phyloP scores from a whole-genome alignment of 331 rosid species.

The Malus hybrid region DNA sequence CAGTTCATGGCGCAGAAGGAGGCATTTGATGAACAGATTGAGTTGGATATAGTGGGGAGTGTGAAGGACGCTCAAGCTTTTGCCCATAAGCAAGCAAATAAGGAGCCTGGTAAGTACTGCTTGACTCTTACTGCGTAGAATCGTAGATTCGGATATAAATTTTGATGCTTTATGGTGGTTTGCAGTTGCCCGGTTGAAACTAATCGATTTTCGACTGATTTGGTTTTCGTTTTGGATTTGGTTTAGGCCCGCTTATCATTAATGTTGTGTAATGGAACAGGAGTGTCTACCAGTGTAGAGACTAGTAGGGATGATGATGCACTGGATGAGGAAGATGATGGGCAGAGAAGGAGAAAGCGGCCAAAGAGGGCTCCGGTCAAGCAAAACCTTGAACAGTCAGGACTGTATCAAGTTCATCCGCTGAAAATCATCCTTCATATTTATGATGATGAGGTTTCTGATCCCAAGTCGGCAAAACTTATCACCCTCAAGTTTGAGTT shows the following conservation, averaged over 20 bases:
- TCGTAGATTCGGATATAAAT: not conserved
- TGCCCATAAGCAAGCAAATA: slow-evolving; percentile 75
- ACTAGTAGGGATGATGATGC: slow-evolving; percentile 72
- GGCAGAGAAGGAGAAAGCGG: slow-evolving; percentile 89
- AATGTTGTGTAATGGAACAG: slow-evolving; percentile 32
- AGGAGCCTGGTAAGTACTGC: slow-evolving; percentile 55
- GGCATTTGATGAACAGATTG: slow-evolving; percentile 79
- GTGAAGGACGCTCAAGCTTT: slow-evolving; percentile 91
- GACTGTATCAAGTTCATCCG: slow-evolving; percentile 73
- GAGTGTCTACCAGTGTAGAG: slow-evolving; percentile 44
- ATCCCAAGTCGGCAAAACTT: slow-evolving; percentile 57
- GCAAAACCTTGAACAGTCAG: slow-evolving; percentile 70
- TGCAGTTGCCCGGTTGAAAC: not conserved
- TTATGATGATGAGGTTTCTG: slow-evolving; percentile 59
- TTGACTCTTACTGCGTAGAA: slow-evolving; percentile 2
- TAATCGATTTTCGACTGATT: not conserved
- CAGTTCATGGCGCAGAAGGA: slow-evolving; percentile 88
- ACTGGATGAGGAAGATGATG: slow-evolving; percentile 88
- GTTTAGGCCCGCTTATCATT: not conserved
- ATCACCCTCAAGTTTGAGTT: slow-evolving; percentile 73
- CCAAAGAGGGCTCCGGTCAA: slow-evolving; percentile 66
- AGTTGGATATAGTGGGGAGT: slow-evolving; percentile 81
- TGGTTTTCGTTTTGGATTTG: not conserved
- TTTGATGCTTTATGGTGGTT: not conserved
- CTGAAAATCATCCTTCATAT: slow-evolving; percentile 64